Conservation (phyloP, 345 rosid genomes). For the Dipteronia sinensis region DNA sequence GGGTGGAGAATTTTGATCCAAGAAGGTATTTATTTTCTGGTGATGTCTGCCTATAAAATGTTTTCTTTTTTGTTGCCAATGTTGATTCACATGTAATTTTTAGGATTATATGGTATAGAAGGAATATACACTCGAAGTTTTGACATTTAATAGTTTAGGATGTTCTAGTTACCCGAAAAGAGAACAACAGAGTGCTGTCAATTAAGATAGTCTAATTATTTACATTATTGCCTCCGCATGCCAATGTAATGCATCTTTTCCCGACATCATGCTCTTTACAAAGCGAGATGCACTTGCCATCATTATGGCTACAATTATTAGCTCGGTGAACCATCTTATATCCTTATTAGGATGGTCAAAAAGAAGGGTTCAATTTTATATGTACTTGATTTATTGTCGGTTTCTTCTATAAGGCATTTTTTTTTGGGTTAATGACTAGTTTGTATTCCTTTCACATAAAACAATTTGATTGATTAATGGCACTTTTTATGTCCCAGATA, state of each 20-base stretch:
- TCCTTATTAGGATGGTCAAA: background rate
- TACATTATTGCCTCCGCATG: too few relatives aligned
- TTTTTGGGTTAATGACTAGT: background rate
- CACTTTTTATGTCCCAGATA: slow-evolving; percentile 50
- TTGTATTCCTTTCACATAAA: background rate
- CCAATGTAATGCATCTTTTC: too few relatives aligned
- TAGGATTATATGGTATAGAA: too few relatives aligned
- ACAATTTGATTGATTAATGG: slow-evolving; percentile 5
- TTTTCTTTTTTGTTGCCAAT: background rate
- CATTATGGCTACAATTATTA: background rate
- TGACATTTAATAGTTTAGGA: too few relatives aligned
- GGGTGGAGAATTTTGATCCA: slow-evolving; percentile 79
- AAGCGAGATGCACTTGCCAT: background rate
- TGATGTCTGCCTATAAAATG: background rate
- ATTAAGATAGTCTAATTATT: background rate
- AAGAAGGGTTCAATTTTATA: background rate
- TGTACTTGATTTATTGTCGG: background rate
- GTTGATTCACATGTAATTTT: background rate
- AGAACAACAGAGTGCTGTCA: background rate
- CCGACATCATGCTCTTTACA: background rate
- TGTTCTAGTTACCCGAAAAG: too few relatives aligned
- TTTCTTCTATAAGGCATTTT: background rate
- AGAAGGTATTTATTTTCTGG: slow-evolving; percentile 43
- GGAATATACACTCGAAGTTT: too few relatives aligned
- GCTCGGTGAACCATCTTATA: background rate